Percentiles rank a stretch among this genome's conserved stretches.
Evolutionary conservation across 352 stramenopile species (phyloP).

Genomic region (Phytophthora podocarpi): DNA sequence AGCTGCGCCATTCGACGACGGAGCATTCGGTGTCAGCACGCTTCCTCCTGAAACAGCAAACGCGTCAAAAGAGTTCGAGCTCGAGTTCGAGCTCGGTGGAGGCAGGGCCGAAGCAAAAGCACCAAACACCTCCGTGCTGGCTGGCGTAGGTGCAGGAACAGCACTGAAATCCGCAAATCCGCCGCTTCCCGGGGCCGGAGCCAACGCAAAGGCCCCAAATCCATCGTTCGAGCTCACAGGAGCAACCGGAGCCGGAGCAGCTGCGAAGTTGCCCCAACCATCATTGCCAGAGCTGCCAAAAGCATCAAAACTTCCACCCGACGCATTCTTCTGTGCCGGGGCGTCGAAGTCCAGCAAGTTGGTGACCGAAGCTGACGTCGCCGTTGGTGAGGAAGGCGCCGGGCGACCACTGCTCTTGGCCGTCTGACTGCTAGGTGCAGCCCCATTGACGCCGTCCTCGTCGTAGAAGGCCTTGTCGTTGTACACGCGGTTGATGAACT

Average conservation of each 20-base stretch:
- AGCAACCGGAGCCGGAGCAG: constrained; percentile 22
- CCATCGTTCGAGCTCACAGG: constrained; percentile 36
- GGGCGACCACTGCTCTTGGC: not conserved
- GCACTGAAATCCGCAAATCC: constrained; percentile 54
- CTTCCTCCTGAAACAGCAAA: constrained; percentile 29
- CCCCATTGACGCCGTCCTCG: constrained; percentile 33
- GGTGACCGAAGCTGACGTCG: constrained; percentile 10
- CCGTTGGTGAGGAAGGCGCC: not conserved
- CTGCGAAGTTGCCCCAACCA: constrained; percentile 43
- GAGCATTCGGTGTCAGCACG: constrained; percentile 10
- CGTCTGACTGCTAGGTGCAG: constrained; percentile 2
- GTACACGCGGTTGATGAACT: constrained; percentile 87
- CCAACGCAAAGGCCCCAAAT: constrained; percentile 45
- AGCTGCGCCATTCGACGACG: constrained; percentile 18
- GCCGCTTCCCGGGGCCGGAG: constrained; percentile 13
- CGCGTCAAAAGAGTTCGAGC: constrained; percentile 39
- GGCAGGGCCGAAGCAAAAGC: constrained; percentile 37
- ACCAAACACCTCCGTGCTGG: constrained; percentile 29
- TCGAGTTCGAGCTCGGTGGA: constrained; percentile 26
- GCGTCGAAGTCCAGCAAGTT: constrained; percentile 70
- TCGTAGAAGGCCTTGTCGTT: constrained; percentile 83
- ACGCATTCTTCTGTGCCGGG: constrained; percentile 30
- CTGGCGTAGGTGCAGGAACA: constrained; percentile 23
- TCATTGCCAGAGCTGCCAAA: constrained; percentile 33
- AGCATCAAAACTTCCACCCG: constrained; percentile 44